phyloP scores from a whole-genome alignment of 139 green algal species.

The Yamagishiella unicocca region DNA sequence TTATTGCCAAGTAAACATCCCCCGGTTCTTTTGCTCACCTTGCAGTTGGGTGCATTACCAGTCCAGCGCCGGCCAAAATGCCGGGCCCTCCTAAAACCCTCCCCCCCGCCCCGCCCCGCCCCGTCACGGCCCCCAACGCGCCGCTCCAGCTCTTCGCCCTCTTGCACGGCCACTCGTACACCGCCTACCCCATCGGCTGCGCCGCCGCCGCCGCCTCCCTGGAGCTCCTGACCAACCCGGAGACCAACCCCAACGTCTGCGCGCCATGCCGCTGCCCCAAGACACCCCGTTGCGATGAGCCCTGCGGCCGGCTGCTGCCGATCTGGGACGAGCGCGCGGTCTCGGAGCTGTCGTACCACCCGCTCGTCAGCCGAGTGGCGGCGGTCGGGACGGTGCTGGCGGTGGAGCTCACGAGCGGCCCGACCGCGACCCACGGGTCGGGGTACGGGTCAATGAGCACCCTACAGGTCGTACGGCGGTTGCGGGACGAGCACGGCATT shows the following conservation, averaged over 20 bases:
- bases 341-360: conserved; percentile 71
- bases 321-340: conserved; percentile 82
- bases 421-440: conserved; percentile 23
- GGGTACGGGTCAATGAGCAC: conserved; percentile 68
- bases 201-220: conserved; percentile 82
- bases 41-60: too few relatives aligned
- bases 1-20: too few relatives aligned
- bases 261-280: conserved; percentile 47
- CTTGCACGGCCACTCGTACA: conserved; percentile 99
- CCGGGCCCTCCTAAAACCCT: too few relatives aligned
- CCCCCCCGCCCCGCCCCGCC: background rate
- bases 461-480: conserved; percentile 55
- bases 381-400: conserved; percentile 90
- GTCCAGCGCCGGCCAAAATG: too few relatives aligned
- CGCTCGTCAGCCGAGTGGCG: conserved; percentile 69
- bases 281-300: conserved; percentile 20
- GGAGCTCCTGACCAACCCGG: conserved; percentile 68
- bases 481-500: conserved; percentile 70
- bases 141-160: conserved; percentile 81
- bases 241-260: conserved; percentile 85
- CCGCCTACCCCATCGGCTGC: conserved; percentile 92
- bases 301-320: conserved; percentile 72
- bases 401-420: conserved; percentile 73
- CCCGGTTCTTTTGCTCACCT: too few relatives aligned
- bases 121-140: background rate